Evolutionary conservation across 106 monocot genomes (phyloP).

Genomic region (Dactylorhiza incarnata): DNA sequence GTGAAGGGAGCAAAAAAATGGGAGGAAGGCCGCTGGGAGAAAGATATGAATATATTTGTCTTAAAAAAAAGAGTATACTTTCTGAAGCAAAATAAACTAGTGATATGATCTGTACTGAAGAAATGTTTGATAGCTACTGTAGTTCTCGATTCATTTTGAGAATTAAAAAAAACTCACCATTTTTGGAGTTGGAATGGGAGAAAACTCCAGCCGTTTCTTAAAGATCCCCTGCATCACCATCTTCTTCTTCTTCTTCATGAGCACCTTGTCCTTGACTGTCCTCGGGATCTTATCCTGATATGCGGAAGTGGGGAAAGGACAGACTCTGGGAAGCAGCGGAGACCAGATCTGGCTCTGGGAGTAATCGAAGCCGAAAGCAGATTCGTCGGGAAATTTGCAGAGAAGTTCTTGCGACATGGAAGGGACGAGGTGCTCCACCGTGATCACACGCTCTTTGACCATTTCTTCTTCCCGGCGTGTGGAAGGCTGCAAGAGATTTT

Average conservation of each 20-base stretch:
- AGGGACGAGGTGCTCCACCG: conserved; percentile 78
- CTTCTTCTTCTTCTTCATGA: conserved; percentile 15
- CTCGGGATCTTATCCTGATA: neutral
- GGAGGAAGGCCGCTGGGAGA: neutral
- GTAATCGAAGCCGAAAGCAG: conserved; percentile 91
- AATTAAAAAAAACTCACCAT: conserved; percentile 6
- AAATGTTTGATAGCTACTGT: too few species aligned
- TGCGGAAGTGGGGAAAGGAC: neutral
- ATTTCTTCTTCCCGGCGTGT: neutral
- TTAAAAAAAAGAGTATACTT: too few species aligned
- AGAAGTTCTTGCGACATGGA: conserved; percentile 74
- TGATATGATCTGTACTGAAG: too few species aligned
- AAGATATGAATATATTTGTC: too few species aligned
- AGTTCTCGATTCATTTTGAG: neutral
- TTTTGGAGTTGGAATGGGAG: conserved; percentile 16
- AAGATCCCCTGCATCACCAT: conserved; percentile 7
- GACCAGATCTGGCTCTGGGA: conserved; percentile 91
- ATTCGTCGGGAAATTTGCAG: conserved; percentile 76
- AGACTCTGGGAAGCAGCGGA: conserved; percentile 46
- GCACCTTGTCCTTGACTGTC: neutral
- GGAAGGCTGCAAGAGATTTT: neutral
- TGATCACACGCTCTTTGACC: conserved; percentile 54
- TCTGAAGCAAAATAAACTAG: too few species aligned
- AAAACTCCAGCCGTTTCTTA: conserved; percentile 19
- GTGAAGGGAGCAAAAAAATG: neutral